Evolutionary conservation across 2,329 filamentous ascomycete genomes (phyloP).

Genomic region (Hypoxylon sp.): DNA sequence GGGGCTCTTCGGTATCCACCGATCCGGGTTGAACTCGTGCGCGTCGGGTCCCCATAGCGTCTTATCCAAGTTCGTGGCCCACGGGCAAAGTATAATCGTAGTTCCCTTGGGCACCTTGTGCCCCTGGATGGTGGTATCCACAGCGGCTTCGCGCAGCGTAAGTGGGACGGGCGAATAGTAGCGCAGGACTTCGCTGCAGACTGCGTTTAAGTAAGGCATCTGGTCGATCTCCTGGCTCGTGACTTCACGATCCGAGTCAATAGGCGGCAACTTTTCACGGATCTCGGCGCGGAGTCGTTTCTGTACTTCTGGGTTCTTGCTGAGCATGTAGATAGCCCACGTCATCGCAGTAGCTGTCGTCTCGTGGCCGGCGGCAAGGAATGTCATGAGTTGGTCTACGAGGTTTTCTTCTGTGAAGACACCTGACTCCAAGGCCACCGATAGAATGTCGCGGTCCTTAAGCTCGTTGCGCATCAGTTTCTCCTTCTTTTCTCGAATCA

Average conservation of each 20-base stretch:
- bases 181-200: conserved; percentile 62
- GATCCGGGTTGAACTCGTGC: conserved; percentile 81
- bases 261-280: conserved; percentile 55
- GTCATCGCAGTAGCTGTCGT: conserved; percentile 60
- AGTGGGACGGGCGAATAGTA: conserved; percentile 63
- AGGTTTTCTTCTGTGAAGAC: conserved; percentile 59
- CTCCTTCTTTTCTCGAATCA: conserved; percentile 79
- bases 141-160: conserved; percentile 71
- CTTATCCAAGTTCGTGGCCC: conserved; percentile 78
- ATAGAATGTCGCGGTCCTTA: conserved; percentile 57
- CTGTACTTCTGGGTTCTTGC: conserved; percentile 57
- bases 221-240: conserved; percentile 58
- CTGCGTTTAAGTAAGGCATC: conserved; percentile 60
- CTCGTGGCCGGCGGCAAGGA: conserved; percentile 62
- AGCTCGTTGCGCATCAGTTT: conserved; percentile 63
- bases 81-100: conserved; percentile 73
- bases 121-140: conserved; percentile 70
- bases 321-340: conserved; percentile 60
- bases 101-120: conserved; percentile 75
- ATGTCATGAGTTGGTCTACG: conserved; percentile 61
- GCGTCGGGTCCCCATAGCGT: conserved; percentile 84
- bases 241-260: conserved; percentile 53
- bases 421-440: conserved; percentile 57
- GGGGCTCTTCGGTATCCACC: conserved; percentile 71
- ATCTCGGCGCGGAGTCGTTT: conserved; percentile 59